Evolutionary conservation across 257 asterid genomes (phyloP).

Genomic region (Eucommia ulmoides): DNA sequence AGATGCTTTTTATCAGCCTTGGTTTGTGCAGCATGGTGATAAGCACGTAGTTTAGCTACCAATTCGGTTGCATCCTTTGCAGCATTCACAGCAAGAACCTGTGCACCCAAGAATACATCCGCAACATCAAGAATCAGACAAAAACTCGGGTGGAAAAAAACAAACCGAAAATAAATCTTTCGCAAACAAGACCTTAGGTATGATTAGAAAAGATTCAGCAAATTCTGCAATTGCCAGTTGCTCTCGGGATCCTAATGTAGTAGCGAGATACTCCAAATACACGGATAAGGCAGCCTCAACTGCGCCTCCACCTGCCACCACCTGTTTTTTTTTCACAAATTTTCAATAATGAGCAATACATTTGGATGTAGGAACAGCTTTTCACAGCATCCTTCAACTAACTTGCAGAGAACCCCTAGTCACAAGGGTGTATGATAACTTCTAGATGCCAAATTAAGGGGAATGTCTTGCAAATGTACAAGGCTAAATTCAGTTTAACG

Average conservation of each 20-base stretch:
- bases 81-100: conserved; percentile 98
- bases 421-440: too few relatives aligned
- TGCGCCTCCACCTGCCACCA: conserved; percentile 98
- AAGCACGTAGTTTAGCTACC: conserved; percentile 81
- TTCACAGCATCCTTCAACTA: too few relatives aligned
- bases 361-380: not conserved
- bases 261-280: conserved; percentile 79
- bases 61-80: conserved; percentile 97
- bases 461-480: too few relatives aligned
- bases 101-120: conserved; percentile 11
- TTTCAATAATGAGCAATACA: not conserved
- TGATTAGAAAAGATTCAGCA: conserved; percentile 78
- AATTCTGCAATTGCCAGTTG: conserved; percentile 96
- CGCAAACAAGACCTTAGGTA: conserved; percentile 68
- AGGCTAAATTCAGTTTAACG: too few relatives aligned
- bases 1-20: conserved; percentile 86
- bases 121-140: too few relatives aligned
- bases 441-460: too few relatives aligned
- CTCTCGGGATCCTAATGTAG: conserved; percentile 95
- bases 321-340: conserved; percentile 36
- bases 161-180: not conserved
- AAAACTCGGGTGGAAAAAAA: too few relatives aligned
- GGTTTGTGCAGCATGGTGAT: conserved; percentile 91
- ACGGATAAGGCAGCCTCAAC: conserved; percentile 92
- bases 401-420: too few relatives aligned